Base-by-base conservation (phyloP, 1,139 yeast species). In the Debaryomyces robertsiae region DNA sequence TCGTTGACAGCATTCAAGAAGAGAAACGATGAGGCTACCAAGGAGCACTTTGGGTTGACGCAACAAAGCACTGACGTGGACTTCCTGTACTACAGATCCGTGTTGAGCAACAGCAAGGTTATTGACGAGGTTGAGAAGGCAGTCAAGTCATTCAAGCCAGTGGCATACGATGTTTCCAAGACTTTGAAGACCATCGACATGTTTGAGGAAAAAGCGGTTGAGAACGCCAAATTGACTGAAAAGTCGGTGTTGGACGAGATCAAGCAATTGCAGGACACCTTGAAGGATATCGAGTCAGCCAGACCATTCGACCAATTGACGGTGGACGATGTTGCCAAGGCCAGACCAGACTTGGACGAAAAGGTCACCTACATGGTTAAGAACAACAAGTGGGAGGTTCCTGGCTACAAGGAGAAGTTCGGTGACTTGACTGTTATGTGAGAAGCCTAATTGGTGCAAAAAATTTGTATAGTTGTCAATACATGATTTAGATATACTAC, bases 261-360 rank as follows among this genome's bases (percentile, higher is more conserved):
- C 61, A 73, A 79, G 57, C 91, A 89, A 61, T 82, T 93, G 65
- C 82, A 88, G 69, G 82, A 79, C 68, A 91, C 98, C 49, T 78
- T 93, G 65, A 81, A 81, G 68, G 94, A 93, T 77, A 94, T 93
- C 64, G 95, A 93, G 75, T 73, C 86, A 52, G 97, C 98, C 49
- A 88, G 98, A 78, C 96, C 98, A 60, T 91, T 93, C 62, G 97
- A 89, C 66, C 93, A 93, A 74, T 83, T 93, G 67, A 91, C 97
- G 42, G 93, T 91, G 47, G 96, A 90, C 49, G 98, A 93, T 58
- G 87, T 93, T 54, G 85, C 86, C 61, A 81, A 82, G 77, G 98
- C 97, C 50, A 87, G 93, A 75, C 97, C 98, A 58, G 98, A 93
- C 69, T 86, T 93, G 67, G 96, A 91, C 63, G 93, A 88, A 59